Percentiles rank a stretch among this genome's conserved stretches.
Evolutionary conservation across 192 early-diverging fungal species (phyloP).

Genomic region (Lunasporangiospora selenospora): DNA sequence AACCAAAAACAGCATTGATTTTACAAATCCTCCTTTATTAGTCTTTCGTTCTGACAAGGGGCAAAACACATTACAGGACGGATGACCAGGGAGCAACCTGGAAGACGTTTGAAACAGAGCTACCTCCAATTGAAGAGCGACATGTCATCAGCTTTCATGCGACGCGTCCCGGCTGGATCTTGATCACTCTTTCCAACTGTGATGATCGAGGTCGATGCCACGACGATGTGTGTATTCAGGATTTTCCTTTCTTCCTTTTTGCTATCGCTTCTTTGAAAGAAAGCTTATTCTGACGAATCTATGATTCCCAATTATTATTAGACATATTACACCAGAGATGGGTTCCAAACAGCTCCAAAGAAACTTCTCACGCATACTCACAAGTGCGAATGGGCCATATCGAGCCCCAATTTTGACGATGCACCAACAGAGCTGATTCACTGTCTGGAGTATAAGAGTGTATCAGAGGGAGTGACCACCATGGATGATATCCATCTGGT

Average conservation of each 20-base stretch:
- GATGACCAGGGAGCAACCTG: conserved; percentile 64
- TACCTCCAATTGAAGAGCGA: conserved; percentile 35
- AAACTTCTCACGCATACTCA: conserved; percentile 63
- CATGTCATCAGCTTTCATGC: conserved; percentile 73
- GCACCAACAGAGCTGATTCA: conserved; percentile 74
- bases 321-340: conserved; percentile 72
- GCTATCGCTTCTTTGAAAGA: background rate
- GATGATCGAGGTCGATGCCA: conserved; percentile 60
- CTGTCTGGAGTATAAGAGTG: conserved; percentile 63
- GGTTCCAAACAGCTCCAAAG: conserved; percentile 63
- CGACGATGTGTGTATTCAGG: conserved; percentile 53
- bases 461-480: conserved; percentile 18
- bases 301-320: too few relatives aligned
- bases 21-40: conserved; percentile 30
- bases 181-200: conserved; percentile 69
- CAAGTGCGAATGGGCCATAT: conserved; percentile 78
- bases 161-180: conserved; percentile 62
- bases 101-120: conserved; percentile 57
- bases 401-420: conserved; percentile 64
- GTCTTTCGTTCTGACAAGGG: conserved; percentile 62
- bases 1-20: conserved; percentile 29
- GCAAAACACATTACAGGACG: conserved; percentile 65
- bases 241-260: background rate
- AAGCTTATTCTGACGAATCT: too few relatives aligned
- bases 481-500: conserved; percentile 64